Evolutionary conservation across 2,329 filamentous ascomycete genomes (phyloP).

Genomic region (Remersonia thermophila): DNA sequence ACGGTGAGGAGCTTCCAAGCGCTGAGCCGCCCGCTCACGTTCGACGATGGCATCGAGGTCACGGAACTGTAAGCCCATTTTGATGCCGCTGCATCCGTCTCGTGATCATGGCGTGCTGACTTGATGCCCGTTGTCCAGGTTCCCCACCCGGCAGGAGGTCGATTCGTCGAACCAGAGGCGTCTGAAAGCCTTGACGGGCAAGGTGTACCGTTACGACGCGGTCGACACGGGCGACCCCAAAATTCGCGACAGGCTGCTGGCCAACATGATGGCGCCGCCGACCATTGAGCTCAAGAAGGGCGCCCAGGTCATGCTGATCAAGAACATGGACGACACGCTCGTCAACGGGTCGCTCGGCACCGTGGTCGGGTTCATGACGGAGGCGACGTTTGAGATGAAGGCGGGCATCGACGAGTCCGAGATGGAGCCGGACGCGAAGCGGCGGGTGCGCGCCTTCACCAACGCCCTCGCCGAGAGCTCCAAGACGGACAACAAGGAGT

Average conservation of each 20-base stretch:
- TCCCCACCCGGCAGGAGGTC: slow-evolving; percentile 81
- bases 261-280: slow-evolving; percentile 89
- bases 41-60: slow-evolving; percentile 63
- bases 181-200: slow-evolving; percentile 59
- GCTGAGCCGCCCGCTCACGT: slow-evolving; percentile 57
- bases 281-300: slow-evolving; percentile 72
- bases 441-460: slow-evolving; percentile 16
- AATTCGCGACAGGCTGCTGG: slow-evolving; percentile 63
- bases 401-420: slow-evolving; percentile 28
- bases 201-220: slow-evolving; percentile 56
- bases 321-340: slow-evolving; percentile 87
- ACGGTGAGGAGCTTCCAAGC: slow-evolving; percentile 67
- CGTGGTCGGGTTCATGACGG: slow-evolving; percentile 62
- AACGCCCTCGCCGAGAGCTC: slow-evolving; percentile 24
- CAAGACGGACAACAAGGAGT: slow-evolving; percentile 48
- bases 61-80: slow-evolving; percentile 58
- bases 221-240: slow-evolving; percentile 61
- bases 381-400: slow-evolving; percentile 27
- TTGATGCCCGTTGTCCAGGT: slow-evolving; percentile 36
- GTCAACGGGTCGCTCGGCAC: slow-evolving; percentile 92
- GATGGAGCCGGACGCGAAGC: slow-evolving; percentile 23
- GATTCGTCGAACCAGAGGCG: slow-evolving; percentile 71
- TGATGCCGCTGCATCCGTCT: too few species aligned
- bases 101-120: too few species aligned
- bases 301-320: slow-evolving; percentile 99